Base-by-base conservation (phyloP, 371 early-diverging fungal genomes). In the Chytridium lagenaria region DNA sequence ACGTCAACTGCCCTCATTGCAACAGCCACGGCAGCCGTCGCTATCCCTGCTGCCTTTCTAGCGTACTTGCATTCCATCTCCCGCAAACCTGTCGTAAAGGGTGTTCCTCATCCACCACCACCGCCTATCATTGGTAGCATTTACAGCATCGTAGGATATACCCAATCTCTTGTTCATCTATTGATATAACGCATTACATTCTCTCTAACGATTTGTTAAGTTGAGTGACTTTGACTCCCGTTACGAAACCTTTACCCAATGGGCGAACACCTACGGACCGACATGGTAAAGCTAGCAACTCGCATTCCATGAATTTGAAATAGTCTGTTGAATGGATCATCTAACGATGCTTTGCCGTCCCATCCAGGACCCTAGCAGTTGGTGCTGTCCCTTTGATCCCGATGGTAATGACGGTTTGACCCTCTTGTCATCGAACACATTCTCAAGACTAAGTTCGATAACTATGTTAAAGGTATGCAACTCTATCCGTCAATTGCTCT, bases 401-500 rank as follows among this genome's bases (percentile, higher is more conserved):
- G 7, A 34, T 61, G 5, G 34, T 61, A 5, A 34, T 61, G 15
- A 71, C 72, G 51, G 57, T 66, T n/a, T n/a, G 74, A 78, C 37
- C 79, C 79, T 16, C 40, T 37, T 23, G 65, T 66, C 52, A 50
- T 79, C 26, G 77, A 76, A 50, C 40, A 74, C 67, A 50, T 79
- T 36, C 68, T 79, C 44, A 67, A 52, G 38, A 67, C 72, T 16
- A 67, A 79, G 15, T 79, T 76, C 51, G 74, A 76, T 2, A 80
- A 75, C 51, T 66, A 16, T 66, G 49, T 66, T 12, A 66, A 66
- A 26, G 66, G 66, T 40, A 44, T 23, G 44, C 19, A 3, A 2
- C 36, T 36, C 12, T 40, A 44, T 40, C 38, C 44, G 10, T 38
- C 44, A 44, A 34, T 34, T 34, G 5, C 5, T 37, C n/a, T 12